Conservation (phyloP, 495 filamentous ascomycete species). For the Pseudotulostoma volvatum region DNA sequence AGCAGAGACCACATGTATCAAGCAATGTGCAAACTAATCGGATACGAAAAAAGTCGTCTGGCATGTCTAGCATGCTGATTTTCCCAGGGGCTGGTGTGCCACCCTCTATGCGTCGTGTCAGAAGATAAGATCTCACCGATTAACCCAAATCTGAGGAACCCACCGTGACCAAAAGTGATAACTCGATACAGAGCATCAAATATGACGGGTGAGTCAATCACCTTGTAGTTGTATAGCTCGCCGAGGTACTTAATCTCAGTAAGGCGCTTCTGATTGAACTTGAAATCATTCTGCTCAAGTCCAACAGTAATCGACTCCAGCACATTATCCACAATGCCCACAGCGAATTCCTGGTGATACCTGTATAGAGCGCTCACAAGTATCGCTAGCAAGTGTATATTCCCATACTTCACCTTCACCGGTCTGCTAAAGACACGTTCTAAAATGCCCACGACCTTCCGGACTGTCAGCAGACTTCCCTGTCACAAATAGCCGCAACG, state of each 20-base stretch:
- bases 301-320: slow-evolving; percentile 79
- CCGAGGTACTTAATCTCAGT: slow-evolving; percentile 94
- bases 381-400: slow-evolving; percentile 86
- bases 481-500: background rate
- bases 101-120: slow-evolving; percentile 28
- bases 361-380: slow-evolving; percentile 76
- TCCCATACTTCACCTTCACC: slow-evolving; percentile 92
- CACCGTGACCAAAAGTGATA: slow-evolving; percentile 75
- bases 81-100: slow-evolving; percentile 69
- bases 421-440: slow-evolving; percentile 91
- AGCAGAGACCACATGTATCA: slow-evolving; percentile 92
- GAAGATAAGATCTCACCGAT: too few species aligned
- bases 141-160: slow-evolving; percentile 11
- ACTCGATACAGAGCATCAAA: slow-evolving; percentile 94
- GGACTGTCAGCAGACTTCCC: slow-evolving; percentile 6
- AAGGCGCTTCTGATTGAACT: slow-evolving; percentile 88
- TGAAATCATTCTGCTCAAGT: slow-evolving; percentile 92
- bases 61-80: slow-evolving; percentile 59
- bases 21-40: slow-evolving; percentile 76
- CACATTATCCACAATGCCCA: slow-evolving; percentile 74
- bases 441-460: slow-evolving; percentile 58
- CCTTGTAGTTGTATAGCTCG: slow-evolving; percentile 95
- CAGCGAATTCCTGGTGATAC: slow-evolving; percentile 82
- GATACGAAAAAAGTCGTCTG: slow-evolving; percentile 92
- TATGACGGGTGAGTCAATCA: slow-evolving; percentile 89